phyloP scores from a whole-genome alignment of 805 yeast genomes.

The Candida maltosa region DNA sequence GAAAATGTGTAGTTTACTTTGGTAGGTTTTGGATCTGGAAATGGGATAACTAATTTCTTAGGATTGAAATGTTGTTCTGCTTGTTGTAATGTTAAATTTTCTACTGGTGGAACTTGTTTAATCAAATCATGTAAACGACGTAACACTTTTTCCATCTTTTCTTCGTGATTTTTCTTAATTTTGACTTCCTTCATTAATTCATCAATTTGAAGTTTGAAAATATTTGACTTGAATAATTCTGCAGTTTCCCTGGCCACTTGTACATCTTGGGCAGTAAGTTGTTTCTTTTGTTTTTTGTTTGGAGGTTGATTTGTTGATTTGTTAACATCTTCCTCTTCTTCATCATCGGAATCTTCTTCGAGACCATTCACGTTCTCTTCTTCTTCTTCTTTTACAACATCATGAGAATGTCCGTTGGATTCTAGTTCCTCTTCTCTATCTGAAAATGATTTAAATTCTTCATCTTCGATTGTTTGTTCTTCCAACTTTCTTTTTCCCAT shows the following conservation, averaged over 20 bases:
- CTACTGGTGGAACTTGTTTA: slow-evolving; percentile 58
- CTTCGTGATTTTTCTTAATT: slow-evolving; percentile 64
- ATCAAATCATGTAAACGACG: slow-evolving; percentile 71
- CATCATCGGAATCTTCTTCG: slow-evolving; percentile 13
- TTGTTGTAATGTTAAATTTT: slow-evolving; percentile 51
- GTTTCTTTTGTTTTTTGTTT: slow-evolving; percentile 34
- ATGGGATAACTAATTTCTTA: slow-evolving; percentile 67
- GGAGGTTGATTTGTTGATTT: slow-evolving; percentile 13
- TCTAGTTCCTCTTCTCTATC: slow-evolving; percentile 5
- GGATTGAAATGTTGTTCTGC: slow-evolving; percentile 53
- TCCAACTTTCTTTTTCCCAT: slow-evolving; percentile 26
- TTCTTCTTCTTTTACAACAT: slow-evolving; percentile 22
- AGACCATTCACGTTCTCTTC: slow-evolving; percentile 18
- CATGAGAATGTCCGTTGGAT: slow-evolving; percentile 2
- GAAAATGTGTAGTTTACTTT: slow-evolving; percentile 69
- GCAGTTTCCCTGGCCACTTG: slow-evolving; percentile 93
- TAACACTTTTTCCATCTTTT: slow-evolving; percentile 67
- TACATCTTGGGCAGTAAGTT: slow-evolving; percentile 72
- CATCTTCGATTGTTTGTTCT: slow-evolving; percentile 10
- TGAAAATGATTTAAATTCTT: slow-evolving; percentile 6
- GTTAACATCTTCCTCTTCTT: slow-evolving; percentile 12
- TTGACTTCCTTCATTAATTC: slow-evolving; percentile 80
- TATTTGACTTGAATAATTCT: slow-evolving; percentile 89
- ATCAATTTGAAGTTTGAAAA: slow-evolving; percentile 92
- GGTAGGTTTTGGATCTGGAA: slow-evolving; percentile 85